A percentile compares a stretch with the other conserved stretches of the same genome.
phyloP scores from a whole-genome alignment of 2,329 filamentous ascomycete species.

The Penicillium oxalicum region DNA sequence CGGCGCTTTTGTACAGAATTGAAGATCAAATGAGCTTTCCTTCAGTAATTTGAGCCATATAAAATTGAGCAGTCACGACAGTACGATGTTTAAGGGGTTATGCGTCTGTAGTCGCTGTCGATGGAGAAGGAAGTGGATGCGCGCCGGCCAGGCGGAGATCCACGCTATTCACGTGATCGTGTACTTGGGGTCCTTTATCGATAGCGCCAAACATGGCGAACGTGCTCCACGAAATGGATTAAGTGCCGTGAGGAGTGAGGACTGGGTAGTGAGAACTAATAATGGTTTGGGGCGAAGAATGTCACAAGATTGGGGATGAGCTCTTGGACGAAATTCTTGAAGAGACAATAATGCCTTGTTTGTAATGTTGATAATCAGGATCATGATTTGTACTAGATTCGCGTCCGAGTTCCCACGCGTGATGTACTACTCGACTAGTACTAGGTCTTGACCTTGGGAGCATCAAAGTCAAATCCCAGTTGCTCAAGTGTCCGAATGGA shows the following conservation, averaged over 20 bases:
- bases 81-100: neutral
- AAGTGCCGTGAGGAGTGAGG: too few species aligned
- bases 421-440: neutral
- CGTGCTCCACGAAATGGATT: too few species aligned
- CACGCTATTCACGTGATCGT: constrained; percentile 29
- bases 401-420: too few species aligned
- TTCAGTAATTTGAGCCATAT: neutral
- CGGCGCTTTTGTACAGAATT: neutral
- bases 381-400: neutral
- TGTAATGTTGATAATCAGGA: neutral
- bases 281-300: too few species aligned
- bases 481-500: constrained; percentile 62
- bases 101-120: neutral
- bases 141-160: neutral
- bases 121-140: constrained; percentile 1
- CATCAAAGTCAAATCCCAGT: constrained; percentile 61
- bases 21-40: neutral
- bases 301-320: too few species aligned
- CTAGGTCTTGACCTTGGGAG: constrained; percentile 19
- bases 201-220: neutral
- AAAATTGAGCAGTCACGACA: neutral
- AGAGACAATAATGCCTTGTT: too few species aligned
- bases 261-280: too few species aligned
- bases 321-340: too few species aligned
- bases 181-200: neutral